phyloP scores from a whole-genome alignment of 306 rosid genomes.

The Acacia confusa region DNA sequence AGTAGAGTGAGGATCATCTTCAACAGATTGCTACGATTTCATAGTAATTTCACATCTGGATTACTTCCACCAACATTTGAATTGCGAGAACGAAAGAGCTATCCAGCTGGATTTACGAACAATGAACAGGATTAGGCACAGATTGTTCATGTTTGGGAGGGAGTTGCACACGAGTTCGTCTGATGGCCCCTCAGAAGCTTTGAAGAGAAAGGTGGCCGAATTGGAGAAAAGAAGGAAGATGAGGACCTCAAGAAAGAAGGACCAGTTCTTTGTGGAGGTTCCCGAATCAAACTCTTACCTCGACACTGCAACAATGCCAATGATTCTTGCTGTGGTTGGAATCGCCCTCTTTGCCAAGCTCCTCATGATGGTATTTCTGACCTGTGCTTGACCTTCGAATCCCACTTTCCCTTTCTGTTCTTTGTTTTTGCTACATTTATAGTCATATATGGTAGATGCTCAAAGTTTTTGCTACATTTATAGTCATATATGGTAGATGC shows the following conservation, averaged over 20 bases:
- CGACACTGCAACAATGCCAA: constrained; percentile 82
- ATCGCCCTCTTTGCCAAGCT: constrained; percentile 68
- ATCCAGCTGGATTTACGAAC: not conserved
- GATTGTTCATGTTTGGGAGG: constrained; percentile 31
- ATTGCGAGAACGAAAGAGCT: not conserved
- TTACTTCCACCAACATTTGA: not conserved
- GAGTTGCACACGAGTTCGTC: constrained; percentile 27
- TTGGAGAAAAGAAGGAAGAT: constrained; percentile 52
- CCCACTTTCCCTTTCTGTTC: not conserved
- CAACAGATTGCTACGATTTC: not conserved
- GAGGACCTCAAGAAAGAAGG: constrained; percentile 37
- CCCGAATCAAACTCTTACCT: constrained; percentile 71
- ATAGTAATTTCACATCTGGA: not conserved
- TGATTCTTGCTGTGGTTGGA: constrained; percentile 65
- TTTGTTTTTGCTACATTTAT: not conserved
- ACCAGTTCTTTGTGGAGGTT: constrained; percentile 61
- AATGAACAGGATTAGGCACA: constrained; percentile 31
- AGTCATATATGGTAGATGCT: not conserved
- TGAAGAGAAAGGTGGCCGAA: constrained; percentile 39
- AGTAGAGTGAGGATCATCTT: not conserved
- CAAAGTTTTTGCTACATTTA: not conserved
- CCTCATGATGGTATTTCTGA: constrained; percentile 2
- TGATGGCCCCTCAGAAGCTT: constrained; percentile 39
- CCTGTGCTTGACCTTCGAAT: not conserved
- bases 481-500: not conserved